Base-by-base conservation (phyloP, 164 flowering plant species). In the Vitis riparia region DNA sequence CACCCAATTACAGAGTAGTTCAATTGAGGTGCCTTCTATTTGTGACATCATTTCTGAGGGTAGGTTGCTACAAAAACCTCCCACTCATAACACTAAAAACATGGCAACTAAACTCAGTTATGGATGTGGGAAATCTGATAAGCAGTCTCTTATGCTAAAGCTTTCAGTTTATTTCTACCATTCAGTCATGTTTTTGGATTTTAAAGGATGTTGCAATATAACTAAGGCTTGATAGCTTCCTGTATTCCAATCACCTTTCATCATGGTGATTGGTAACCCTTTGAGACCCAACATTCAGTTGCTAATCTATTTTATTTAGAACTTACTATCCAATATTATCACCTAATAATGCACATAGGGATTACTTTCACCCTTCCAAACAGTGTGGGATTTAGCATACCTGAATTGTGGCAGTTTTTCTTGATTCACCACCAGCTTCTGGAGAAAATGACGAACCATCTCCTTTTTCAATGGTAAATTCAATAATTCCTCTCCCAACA, bases 401-500 rank as follows among this genome's bases (percentile, higher is more conserved):
- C 97, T 91, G 95, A 80, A 94, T 73, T 60, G 79, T 80, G 67
- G 94, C 97, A 55, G 84, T 76, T 17, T 76, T 85, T 78, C 83
- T 87, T 65, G 85, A 75, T 81, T 83, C 89, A 69, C 93, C 96
- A 52, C 91, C 96, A 67, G 91, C 78, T 87, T 81, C 79, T 27
- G 93, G 83, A 74, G 94, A 81, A 85, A 94, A 94, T 60, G 80
- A 57, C 51, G 97, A 83, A 62, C 95, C 94, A 77, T 92, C 97
- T 61, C 84, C 93, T 77, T 88, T 94, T 79, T 86, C 91, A 66
- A 94, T 75, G 56, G 84, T 84, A 65, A 94, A 86, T 74, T 94
- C 97, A 77, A 92, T 91, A 65, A 69, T 79, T 75, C 85, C 97
- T 83, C 97, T 86, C 55, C 99, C 99, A 23, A 87, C 78, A 55